Conservation (phyloP, 2,329 filamentous ascomycete species). For the Colletotrichum falcatum region DNA sequence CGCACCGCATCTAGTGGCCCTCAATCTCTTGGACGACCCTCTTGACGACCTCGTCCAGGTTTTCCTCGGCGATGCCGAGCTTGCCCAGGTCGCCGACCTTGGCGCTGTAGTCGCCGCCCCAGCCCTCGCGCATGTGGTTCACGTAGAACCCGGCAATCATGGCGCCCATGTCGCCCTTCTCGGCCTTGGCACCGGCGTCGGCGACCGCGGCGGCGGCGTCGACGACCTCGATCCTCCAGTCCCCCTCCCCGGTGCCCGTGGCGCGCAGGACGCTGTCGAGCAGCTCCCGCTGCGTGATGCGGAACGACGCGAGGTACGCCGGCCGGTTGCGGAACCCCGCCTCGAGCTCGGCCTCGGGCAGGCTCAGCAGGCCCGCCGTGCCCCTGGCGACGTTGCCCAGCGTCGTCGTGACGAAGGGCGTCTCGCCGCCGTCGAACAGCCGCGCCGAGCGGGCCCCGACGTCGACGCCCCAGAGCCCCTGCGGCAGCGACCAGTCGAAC, state of each 20-base stretch:
- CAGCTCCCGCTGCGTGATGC: conserved; percentile 73
- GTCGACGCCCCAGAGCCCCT: conserved; percentile 50
- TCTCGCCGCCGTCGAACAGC: conserved; percentile 67
- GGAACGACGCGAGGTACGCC: conserved; percentile 69
- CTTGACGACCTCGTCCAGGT: conserved; percentile 47
- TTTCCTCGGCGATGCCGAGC: conserved; percentile 47
- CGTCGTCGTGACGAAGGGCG: conserved; percentile 68
- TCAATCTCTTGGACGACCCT: conserved; percentile 23
- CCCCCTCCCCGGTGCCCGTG: conserved; percentile 65
- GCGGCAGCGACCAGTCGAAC: conserved; percentile 48
- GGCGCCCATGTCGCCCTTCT: conserved; percentile 63
- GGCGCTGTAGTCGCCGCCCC: conserved; percentile 49
- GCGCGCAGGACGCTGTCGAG: conserved; percentile 70
- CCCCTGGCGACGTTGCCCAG: conserved; percentile 66
- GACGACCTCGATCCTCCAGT: conserved; percentile 64
- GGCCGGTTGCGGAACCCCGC: conserved; percentile 58
- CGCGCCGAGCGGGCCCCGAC: conserved; percentile 47
- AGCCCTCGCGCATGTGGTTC: conserved; percentile 47
- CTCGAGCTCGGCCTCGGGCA: conserved; percentile 45
- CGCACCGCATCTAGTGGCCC: neutral
- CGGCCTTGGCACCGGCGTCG: conserved; percentile 52
- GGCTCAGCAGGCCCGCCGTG: conserved; percentile 52
- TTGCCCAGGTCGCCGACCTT: conserved; percentile 46
- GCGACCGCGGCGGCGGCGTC: conserved; percentile 62
- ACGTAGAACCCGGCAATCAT: conserved; percentile 52